Base-by-base conservation (phyloP, 2,329 filamentous ascomycete species). In the Colletotrichum viniferum region DNA sequence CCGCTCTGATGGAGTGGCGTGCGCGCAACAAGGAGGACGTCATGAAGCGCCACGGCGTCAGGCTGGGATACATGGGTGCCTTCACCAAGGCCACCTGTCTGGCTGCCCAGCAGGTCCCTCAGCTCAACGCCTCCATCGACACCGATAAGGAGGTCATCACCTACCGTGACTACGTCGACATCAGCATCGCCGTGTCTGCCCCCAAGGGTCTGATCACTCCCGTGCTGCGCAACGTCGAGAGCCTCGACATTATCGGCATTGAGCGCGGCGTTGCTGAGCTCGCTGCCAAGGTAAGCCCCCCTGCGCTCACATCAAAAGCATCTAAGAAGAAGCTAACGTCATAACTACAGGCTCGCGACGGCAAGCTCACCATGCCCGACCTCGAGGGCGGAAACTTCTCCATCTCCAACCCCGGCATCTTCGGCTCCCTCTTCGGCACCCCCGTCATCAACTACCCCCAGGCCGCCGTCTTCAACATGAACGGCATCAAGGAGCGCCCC, bases 391-490 rank as follows among this genome's bases (percentile, higher is more conserved):
- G 93, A 79, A 94, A 92, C 80, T 94, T 94, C 86, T 94, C 93
- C 80, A 95, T 95, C 85, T 94, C 92, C 84, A 95, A 95, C 88
- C 94, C 94, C 90, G 93, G 93, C 79, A 94, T 95, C 92, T 95
- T 95, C 84, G 81, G 81, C 18, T 83, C 81, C 28, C 80, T 83
- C 77, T 83, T 83, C n/a, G 81, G 81, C 71, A 95, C 93, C 58
- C 93, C 93, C 71, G 91, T 95, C 80, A 94, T 95, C 88, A 95
- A 95, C 87, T 93, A 93, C 72, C 93, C 93, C 69, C 93, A 95
- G 85, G 91, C 93, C 9, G 80, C 81, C 16, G 85, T 92, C 63
- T 92, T 92, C 85, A 92, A 92, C 80, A 85, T 92, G 84, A 91
- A 92, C 80, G 83, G 91, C 5, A 86, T 85, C 65, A 91, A 91